These are phyloP conservation scores for Noccaea caerulescens DNA, from an alignment of 345 rosid species.

Conservation along the genomic window DNA sequence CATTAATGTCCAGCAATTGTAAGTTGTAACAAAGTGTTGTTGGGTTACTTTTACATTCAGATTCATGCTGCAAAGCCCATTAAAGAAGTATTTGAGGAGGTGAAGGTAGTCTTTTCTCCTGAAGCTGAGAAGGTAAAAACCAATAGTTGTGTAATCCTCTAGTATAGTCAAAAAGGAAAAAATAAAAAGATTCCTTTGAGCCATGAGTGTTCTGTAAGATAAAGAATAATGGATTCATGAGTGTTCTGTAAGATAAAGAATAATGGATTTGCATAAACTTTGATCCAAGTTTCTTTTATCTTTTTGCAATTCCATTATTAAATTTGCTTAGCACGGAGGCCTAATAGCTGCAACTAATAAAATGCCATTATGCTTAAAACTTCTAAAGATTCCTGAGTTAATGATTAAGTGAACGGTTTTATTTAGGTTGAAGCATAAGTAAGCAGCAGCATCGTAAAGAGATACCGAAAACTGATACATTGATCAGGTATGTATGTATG, in stretches of 20 bases:
- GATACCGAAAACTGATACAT: constrained; percentile 19
- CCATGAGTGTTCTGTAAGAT: constrained; percentile 16
- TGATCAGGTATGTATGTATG: constrained; percentile 37
- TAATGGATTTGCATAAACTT: constrained; percentile 21
- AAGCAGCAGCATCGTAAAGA: constrained; percentile 30
- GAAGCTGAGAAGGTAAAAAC: constrained; percentile 69
- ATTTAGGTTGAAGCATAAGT: constrained; percentile 44
- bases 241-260: constrained; percentile 26
- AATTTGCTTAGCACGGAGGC: neutral
- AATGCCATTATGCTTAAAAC: neutral
- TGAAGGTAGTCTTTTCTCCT: constrained; percentile 54
- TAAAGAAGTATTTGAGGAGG: constrained; percentile 69
- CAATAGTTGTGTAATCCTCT: constrained; percentile 36
- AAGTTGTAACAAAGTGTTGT: constrained; percentile 23
- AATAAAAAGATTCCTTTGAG: constrained; percentile 6
- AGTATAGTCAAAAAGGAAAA: constrained; percentile 16
- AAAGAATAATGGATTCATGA: constrained; percentile 25
- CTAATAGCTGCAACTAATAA: neutral
- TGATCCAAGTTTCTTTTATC: neutral
- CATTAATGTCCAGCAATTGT: neutral
- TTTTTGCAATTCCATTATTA: neutral
- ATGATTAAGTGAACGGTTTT: constrained; percentile 17
- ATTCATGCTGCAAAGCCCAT: constrained; percentile 74
- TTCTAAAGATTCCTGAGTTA: constrained; percentile 5
- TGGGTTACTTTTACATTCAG: constrained; percentile 45